Evolutionary conservation across 768 basidiomycete species (phyloP), one percentile per base, ranked within the genome.

Genomic region (Asterophora lycoperdoides): DNA sequence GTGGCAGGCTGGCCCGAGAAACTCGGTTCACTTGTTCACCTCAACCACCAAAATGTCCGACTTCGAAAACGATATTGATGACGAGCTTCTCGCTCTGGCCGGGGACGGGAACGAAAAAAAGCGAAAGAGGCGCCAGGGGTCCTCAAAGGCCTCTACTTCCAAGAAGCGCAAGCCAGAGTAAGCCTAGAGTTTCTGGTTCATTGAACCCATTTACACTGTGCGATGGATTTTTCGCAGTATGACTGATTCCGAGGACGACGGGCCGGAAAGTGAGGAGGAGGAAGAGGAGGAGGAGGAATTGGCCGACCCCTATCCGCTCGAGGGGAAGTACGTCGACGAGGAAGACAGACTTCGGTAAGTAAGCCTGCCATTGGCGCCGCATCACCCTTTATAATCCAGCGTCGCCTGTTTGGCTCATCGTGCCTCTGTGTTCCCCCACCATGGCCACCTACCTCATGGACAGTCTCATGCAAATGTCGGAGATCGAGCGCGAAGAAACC

Each of bases 241-340:
- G 43, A 67, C 65, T 29, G 72, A 77, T 28, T 78, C 78, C 29
- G 81, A 83, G 14, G 81, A 78, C 29, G 70, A 74, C 34, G 76
- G 68, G 17, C 75, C 76, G 9, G 86, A 88, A 58, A 84, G 80
- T 51, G 86, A 88, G 57, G 80, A 78, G 47, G 77, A 77, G 26
- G 75, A 73, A 23, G 75, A 73, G 4, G 62, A 64, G 5, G 23
- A 77, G 26, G 75, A 73, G 23, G 23, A 23, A 3, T 61, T 64
- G 8, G 23, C 23, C 10, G 85, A 90, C 56, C 84, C 83, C 3
- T 98, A 91, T 63, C 94, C 93, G 0, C 70, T 96, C 10, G 95
- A 98, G 59, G 93, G 91, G 42, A 90, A 91, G 66, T 98, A 89
- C 62, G 78, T 78, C 50, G 84, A 96, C 60, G 91, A 92, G 58